These are phyloP conservation scores for Marchantia polymorpha DNA, from an alignment of 225 moss, liverwort and hornwort species.

Conservation along the genomic window DNA sequence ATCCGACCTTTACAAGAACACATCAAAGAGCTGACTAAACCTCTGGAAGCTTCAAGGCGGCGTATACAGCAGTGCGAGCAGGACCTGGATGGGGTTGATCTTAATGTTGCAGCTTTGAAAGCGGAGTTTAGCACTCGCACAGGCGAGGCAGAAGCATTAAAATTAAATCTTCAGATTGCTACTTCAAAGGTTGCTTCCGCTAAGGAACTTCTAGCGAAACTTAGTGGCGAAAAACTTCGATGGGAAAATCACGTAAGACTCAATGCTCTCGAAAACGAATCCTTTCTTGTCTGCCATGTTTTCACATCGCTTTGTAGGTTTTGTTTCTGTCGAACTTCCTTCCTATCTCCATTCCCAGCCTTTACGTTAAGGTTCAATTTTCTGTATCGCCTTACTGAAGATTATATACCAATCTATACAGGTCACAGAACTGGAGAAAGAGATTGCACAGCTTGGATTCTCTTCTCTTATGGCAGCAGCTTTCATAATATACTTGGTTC, in stretches of 20 bases:
- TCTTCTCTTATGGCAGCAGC: conserved; percentile 38
- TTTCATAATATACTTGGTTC: conserved; percentile 33
- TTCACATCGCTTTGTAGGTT: no score
- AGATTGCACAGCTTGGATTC: conserved; percentile 18
- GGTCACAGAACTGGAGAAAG: conserved; percentile 32
- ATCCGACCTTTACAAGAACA: conserved; percentile 37
- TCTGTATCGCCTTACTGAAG: neutral
- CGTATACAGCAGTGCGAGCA: conserved; percentile 36
- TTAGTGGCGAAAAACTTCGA: conserved; percentile 29
- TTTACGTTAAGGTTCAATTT: no score
- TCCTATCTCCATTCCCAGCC: no score
- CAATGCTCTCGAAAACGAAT: neutral
- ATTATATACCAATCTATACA: neutral
- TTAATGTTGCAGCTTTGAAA: conserved; percentile 30
- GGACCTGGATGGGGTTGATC: conserved; percentile 26
- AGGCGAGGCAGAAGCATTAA: conserved; percentile 36
- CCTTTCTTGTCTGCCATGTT: neutral
- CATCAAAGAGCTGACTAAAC: conserved; percentile 31
- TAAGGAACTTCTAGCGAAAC: conserved; percentile 28
- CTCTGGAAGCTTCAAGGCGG: conserved; percentile 32
- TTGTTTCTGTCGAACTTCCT: no score
- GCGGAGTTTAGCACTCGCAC: conserved; percentile 30
- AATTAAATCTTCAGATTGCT: conserved; percentile 27
- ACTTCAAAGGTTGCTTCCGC: conserved; percentile 26
- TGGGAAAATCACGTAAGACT: conserved; percentile 32